Base-by-base conservation (phyloP, 345 rosid genomes). In the Gossypium arboreum region DNA sequence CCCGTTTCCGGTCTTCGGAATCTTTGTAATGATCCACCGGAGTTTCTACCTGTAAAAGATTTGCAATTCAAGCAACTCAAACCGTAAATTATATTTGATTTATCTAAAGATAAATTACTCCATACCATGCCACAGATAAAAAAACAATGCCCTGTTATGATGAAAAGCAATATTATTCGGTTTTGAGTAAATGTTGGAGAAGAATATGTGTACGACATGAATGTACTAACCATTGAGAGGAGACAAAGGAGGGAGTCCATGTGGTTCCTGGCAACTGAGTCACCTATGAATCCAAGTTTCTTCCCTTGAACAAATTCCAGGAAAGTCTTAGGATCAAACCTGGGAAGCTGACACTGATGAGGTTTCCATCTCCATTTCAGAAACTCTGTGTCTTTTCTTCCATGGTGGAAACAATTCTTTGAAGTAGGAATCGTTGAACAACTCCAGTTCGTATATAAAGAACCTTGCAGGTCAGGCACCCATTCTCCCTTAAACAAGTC, bases 361-460 rank as follows among this genome's bases (percentile, higher is more conserved):
- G 98, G 99, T 80, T 89, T 89, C 99, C 99, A 92, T 82, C 91
- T 88, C 99, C 97, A 94, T 16, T 79, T 86, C 63, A 94, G 84
- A 67, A 91, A 94, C 68, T 82, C 93, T 70, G 0, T 77, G 81
- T 94, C 92, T 60, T 8, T 58, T 77, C 96, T 88, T 16, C 98
- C 98, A 29, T 92, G 84, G 77, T 47, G 81, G 44, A 94, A 87
- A 20, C 97, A 90, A 76, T 94, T 88, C 79, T 89, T 90, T 0
- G 97, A 89, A 11, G 71, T 80, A 1, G 98, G 97, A 80, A 94
- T 83, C 7, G 97, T 92, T 9, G 73, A n/a, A 76, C 98, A 92
- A 73, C 86, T 91, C 58, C 83, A 82, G 84, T 92, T 89, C 17
- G 91, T 88, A 73, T 92, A 92, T 3, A 12, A 12, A 39, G 90